phyloP scores from a whole-genome alignment of 805 yeast species.

The Kuraishia borneana region DNA sequence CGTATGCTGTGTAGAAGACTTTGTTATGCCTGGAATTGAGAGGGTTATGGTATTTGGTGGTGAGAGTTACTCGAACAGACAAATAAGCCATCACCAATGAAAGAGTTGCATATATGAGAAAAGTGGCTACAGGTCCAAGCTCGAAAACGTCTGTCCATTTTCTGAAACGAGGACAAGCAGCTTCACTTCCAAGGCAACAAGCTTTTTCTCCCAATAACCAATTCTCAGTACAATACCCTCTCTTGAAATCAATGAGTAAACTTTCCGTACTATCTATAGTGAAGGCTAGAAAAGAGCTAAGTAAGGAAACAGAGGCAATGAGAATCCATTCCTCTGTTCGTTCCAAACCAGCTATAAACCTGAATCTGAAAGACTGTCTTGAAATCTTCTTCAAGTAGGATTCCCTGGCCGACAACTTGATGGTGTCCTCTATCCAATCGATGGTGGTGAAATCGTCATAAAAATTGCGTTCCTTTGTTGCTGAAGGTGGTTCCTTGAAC shows the following conservation, averaged over 20 bases:
- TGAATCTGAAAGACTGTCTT: constrained; percentile 4
- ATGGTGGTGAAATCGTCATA: constrained; percentile 53
- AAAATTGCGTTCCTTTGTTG: constrained; percentile 19
- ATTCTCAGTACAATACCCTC: constrained; percentile 36
- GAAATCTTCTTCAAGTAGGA: constrained; percentile 22
- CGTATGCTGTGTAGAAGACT: constrained; percentile 37
- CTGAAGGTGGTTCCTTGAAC: no score
- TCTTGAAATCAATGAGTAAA: constrained; percentile 35
- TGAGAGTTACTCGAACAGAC: constrained; percentile 32
- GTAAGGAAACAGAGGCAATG: constrained; percentile 31
- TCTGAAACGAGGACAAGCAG: constrained; percentile 28
- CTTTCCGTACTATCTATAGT: constrained; percentile 35
- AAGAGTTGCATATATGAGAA: constrained; percentile 22
- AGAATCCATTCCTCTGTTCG: constrained; percentile 37
- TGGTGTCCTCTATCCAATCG: constrained; percentile 44
- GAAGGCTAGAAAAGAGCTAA: constrained; percentile 38
- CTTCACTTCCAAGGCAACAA: constrained; percentile 22
- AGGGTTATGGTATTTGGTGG: constrained; percentile 29
- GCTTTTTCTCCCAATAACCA: constrained; percentile 30
- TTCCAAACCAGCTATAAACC: constrained; percentile 18
- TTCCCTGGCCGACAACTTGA: constrained; percentile 29
- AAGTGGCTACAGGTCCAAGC: constrained; percentile 6
- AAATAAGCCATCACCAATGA: constrained; percentile 29
- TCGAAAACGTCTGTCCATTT: constrained; percentile 27
- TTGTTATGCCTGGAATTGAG: constrained; percentile 5